phyloP scores from a whole-genome alignment of 225 moss, liverwort and hornwort genomes.

The Pseudisothecium myosuroides region DNA sequence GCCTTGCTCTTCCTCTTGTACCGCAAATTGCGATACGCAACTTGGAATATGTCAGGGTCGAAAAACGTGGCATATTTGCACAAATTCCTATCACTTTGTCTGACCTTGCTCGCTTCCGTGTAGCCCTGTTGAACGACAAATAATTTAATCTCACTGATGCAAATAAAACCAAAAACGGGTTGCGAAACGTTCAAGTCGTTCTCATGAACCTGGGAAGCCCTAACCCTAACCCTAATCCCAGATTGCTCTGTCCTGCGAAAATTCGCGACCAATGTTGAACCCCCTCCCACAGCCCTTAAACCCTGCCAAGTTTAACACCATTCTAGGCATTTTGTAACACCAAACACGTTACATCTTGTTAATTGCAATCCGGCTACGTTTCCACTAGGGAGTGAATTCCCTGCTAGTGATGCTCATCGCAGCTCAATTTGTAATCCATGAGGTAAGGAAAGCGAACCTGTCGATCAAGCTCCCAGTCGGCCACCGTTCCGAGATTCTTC shows the following conservation, averaged over 20 bases:
- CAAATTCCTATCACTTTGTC: background rate
- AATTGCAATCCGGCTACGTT: background rate
- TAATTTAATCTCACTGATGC: background rate
- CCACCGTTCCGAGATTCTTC: background rate
- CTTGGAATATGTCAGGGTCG: conserved; percentile 16
- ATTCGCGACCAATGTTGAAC: background rate
- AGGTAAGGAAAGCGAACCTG: conserved; percentile 1
- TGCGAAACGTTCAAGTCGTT: background rate
- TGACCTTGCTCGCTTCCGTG: background rate
- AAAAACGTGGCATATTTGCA: conserved; percentile 37
- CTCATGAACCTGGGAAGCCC: background rate
- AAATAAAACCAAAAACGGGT: background rate
- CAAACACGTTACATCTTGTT: background rate
- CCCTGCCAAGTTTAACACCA: background rate
- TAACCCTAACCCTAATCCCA: conserved; percentile 1
- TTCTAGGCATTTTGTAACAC: background rate
- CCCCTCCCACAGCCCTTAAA: background rate
- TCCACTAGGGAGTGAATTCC: background rate
- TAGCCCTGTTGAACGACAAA: background rate
- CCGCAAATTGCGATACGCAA: conserved; percentile 20
- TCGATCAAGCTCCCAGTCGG: background rate
- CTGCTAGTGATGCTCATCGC: background rate
- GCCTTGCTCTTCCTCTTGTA: background rate
- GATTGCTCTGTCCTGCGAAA: background rate
- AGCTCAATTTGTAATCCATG: background rate